Evolutionary conservation across 352 stramenopile species (phyloP), one percentile per base, ranked within the genome.

Genomic region (Pythium guiyangense): DNA sequence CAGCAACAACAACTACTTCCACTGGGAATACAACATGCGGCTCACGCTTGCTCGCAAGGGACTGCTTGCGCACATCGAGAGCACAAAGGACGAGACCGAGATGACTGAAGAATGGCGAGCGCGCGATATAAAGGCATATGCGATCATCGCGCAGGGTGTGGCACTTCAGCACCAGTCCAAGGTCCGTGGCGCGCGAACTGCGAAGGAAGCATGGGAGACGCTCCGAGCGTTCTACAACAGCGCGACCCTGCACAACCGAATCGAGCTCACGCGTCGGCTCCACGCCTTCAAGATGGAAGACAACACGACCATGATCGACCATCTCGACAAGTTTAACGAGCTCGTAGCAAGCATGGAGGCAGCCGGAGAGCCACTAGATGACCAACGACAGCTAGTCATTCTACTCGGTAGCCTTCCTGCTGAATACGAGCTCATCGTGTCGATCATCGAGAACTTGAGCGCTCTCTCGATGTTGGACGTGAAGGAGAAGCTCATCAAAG

Each of bases 11-110:
- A 74, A 74, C 35, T 71, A 71, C 50, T 74, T 63, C 67, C 59
- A 66, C 45, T 71, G 63, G 67, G 53, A 66, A 53, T 71, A 53
- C 43, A 74, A 69, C 46, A 71, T 71, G 67, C 50, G 40, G 18
- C 59, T 52, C 49, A 59, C 29, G 10, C 42, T 62, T 11, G 22
- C 55, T 43, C 47, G 57, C n/a, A 74, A 71, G 57, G 43, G 58
- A 34, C 44, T 64, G 14, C 29, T 64, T 8, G 6, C 42, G 4
- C 58, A 64, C 25, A 59, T 64, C 34, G 58, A 54, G 20, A 59
- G 62, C 27, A 15, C 48, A 0, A 61, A 68, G 48, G 54, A 39
- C 20, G 57, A 69, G 10, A 44, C 58, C n/a, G 60, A 51, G 6
- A 25, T 9, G 17, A 46, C 29, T 3, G 54, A 48, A 44, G 29